Evolutionary conservation across 257 asterid genomes (phyloP).

Genomic region (Knoxia roxburghii): DNA sequence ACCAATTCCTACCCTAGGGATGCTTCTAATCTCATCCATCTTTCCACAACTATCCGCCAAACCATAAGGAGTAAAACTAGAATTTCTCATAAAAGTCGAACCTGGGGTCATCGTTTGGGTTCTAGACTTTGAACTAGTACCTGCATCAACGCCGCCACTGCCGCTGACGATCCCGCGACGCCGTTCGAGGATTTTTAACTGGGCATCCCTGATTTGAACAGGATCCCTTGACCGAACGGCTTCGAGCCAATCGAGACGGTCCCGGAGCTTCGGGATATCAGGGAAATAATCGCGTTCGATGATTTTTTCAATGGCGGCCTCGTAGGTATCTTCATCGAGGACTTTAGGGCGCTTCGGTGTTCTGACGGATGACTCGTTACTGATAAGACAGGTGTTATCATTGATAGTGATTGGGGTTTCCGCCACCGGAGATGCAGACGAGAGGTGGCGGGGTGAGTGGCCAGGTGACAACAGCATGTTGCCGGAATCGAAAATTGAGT

Average conservation of each 20-base stretch:
- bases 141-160: constrained; percentile 25
- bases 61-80: constrained; percentile 56
- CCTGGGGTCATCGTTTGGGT: constrained; percentile 63
- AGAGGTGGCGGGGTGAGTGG: constrained; percentile 83
- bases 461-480: constrained; percentile 82
- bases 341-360: constrained; percentile 44
- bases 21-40: constrained; percentile 1
- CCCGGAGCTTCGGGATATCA: constrained; percentile 85
- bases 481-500: neutral
- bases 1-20: neutral
- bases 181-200: constrained; percentile 85
- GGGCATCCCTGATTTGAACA: constrained; percentile 81
- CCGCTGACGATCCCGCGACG: constrained; percentile 44
- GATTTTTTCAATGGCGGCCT: constrained; percentile 84
- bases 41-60: constrained; percentile 14
- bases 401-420: constrained; percentile 17
- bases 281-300: constrained; percentile 95
- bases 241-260: constrained; percentile 94
- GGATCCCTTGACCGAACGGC: constrained; percentile 78
- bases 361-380: constrained; percentile 19
- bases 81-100: constrained; percentile 59
- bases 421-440: constrained; percentile 65
- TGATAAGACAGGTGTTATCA: constrained; percentile 15
- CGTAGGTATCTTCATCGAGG: constrained; percentile 80
- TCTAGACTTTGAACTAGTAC: constrained; percentile 23